A percentile compares a stretch with the other conserved stretches of the same genome.
Evolutionary conservation across 139 green algal species (phyloP).

Genomic region (Tetraselmis chui): DNA sequence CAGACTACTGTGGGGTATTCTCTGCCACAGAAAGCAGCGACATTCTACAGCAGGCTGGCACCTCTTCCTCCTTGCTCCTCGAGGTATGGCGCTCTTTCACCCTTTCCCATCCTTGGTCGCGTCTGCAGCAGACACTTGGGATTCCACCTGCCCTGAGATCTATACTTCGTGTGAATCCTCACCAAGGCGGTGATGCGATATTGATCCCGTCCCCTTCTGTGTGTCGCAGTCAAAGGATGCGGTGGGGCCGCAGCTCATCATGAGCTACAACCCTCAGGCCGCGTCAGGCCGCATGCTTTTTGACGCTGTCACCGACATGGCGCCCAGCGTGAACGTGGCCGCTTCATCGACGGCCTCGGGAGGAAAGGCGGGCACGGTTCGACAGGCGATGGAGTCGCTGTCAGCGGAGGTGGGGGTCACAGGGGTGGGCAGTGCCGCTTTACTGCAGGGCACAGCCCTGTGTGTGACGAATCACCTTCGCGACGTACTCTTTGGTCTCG

Average conservation of each 20-base stretch:
- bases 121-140: no score
- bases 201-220: no score
- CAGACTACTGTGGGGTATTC: conserved; percentile 30
- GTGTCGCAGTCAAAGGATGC: conserved; percentile 21
- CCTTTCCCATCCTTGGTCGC: no score
- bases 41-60: conserved; percentile 23
- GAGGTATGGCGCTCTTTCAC: conserved; percentile 10
- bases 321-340: not conserved
- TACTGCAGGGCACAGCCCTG: conserved; percentile 32
- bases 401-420: not conserved
- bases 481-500: conserved; percentile 45
- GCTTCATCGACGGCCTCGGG: not conserved
- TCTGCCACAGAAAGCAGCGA: conserved; percentile 17
- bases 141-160: no score
- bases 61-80: conserved; percentile 13
- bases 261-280: conserved; percentile 29
- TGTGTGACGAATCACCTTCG: conserved; percentile 33
- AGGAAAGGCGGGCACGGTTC: not conserved
- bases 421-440: conserved; percentile 12
- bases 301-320: conserved; percentile 21
- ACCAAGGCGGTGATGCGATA: no score
- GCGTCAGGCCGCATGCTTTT: conserved; percentile 28
- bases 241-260: conserved; percentile 10
- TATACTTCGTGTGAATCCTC: no score
- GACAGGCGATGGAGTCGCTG: not conserved